A percentile compares a stretch with the other conserved stretches of the same genome.
phyloP scores from a whole-genome alignment of 495 filamentous ascomycete genomes.

The Daldinia grandis region DNA sequence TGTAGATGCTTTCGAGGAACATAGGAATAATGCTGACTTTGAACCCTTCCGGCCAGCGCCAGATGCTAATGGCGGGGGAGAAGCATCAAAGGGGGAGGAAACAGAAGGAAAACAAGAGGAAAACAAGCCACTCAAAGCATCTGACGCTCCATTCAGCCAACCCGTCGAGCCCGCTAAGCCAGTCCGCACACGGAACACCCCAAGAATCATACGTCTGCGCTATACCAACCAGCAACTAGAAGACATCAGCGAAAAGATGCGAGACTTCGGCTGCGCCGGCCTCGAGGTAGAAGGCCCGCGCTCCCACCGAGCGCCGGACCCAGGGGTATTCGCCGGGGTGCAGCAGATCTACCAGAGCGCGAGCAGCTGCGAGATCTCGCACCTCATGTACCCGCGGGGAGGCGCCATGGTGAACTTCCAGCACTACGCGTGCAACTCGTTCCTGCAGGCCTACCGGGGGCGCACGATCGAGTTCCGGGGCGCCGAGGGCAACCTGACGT shows the following conservation, averaged over 20 bases:
- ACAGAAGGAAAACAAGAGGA: neutral
- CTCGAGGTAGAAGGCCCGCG: neutral
- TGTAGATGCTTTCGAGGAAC: neutral
- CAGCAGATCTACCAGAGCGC: neutral
- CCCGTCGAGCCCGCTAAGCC: neutral
- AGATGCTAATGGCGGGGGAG: neutral
- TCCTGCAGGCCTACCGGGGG: neutral
- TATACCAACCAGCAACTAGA: conserved; percentile 4
- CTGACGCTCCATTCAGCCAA: neutral
- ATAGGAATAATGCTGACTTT: conserved; percentile 1
- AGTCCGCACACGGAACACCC: neutral
- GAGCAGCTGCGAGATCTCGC: conserved; percentile 8
- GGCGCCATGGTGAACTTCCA: neutral
- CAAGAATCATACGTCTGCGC: neutral
- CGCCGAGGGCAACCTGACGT: conserved; percentile 46
- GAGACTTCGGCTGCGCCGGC: neutral
- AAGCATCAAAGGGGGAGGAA: neutral
- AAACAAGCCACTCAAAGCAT: neutral
- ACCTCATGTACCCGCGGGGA: neutral
- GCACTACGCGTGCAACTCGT: neutral
- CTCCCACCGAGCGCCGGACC: neutral
- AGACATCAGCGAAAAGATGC: neutral
- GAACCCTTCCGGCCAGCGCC: conserved; percentile 5
- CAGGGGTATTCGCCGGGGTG: conserved; percentile 16
- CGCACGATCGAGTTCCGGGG: conserved; percentile 52